Conservation (phyloP, 257 asterid species). For the Solanum bulbocastanum region DNA sequence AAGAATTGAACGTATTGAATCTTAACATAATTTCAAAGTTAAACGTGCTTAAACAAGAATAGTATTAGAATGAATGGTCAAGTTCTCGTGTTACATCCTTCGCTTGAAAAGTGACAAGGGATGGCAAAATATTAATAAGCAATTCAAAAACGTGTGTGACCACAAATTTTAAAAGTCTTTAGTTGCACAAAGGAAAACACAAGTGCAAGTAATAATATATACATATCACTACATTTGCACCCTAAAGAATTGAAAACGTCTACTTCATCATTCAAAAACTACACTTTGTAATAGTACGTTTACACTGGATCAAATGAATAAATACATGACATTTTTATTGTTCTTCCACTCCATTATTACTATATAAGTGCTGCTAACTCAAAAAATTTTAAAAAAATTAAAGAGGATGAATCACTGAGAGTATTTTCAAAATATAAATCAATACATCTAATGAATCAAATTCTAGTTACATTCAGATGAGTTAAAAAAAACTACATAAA, state of each 20-base stretch:
- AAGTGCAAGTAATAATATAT: too few species aligned
- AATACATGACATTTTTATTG: background rate
- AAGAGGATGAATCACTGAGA: background rate
- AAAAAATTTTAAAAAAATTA: background rate
- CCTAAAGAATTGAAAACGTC: background rate
- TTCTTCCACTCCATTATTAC: background rate
- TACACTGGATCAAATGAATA: background rate
- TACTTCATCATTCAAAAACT: background rate
- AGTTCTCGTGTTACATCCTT: background rate
- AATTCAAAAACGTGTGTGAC: background rate
- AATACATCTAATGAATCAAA: background rate
- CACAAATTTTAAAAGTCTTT: background rate
- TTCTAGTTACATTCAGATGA: background rate
- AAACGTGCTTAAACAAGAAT: too few species aligned
- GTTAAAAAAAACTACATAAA: background rate
- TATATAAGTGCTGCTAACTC: background rate
- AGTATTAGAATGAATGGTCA: background rate
- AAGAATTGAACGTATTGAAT: background rate
- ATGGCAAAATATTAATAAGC: background rate
- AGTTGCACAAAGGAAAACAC: background rate
- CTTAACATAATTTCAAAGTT: too few species aligned
- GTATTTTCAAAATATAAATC: background rate
- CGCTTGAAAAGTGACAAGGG: background rate
- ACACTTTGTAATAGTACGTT: background rate
- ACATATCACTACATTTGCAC: background rate